Percentiles rank a stretch among this genome's conserved stretches.
Evolutionary conservation across 495 filamentous ascomycete species (phyloP).

Genomic region (Pseudevernia furfuracea): DNA sequence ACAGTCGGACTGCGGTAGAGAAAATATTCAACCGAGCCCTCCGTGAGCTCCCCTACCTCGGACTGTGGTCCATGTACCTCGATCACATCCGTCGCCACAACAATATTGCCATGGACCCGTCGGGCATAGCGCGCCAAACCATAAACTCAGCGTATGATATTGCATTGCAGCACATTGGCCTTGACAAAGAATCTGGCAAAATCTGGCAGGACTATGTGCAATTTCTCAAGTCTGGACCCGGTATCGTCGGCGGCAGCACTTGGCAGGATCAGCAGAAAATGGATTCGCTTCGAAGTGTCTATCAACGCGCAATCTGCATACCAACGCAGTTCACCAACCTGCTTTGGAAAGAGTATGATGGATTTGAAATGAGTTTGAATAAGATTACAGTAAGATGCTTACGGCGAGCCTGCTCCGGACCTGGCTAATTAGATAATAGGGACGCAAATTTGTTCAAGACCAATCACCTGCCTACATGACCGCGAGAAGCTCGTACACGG

Average conservation of each 20-base stretch:
- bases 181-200: slow-evolving; percentile 82
- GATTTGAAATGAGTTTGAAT: slow-evolving; percentile 87
- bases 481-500: slow-evolving; percentile 74
- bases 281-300: slow-evolving; percentile 82
- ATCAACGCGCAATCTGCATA: slow-evolving; percentile 78
- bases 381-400: slow-evolving; percentile 62
- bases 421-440: slow-evolving; percentile 43
- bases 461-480: slow-evolving; percentile 89
- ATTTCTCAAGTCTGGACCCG: slow-evolving; percentile 80
- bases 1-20: slow-evolving; percentile 70
- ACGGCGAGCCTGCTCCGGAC: background rate
- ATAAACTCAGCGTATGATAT: slow-evolving; percentile 83
- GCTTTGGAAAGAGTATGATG: slow-evolving; percentile 95
- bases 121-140: slow-evolving; percentile 62
- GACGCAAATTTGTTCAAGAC: slow-evolving; percentile 87
- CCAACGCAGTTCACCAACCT: slow-evolving; percentile 71
- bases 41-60: slow-evolving; percentile 63
- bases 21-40: slow-evolving; percentile 72
- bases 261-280: slow-evolving; percentile 99
- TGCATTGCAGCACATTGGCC: slow-evolving; percentile 78
- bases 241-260: slow-evolving; percentile 68
- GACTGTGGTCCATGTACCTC: slow-evolving; percentile 87
- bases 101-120: slow-evolving; percentile 71
- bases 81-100: slow-evolving; percentile 90
- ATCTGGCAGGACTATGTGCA: slow-evolving; percentile 92